Conservation (phyloP, 1,139 yeast species). For the Sugiyamaella grinbergsii region DNA sequence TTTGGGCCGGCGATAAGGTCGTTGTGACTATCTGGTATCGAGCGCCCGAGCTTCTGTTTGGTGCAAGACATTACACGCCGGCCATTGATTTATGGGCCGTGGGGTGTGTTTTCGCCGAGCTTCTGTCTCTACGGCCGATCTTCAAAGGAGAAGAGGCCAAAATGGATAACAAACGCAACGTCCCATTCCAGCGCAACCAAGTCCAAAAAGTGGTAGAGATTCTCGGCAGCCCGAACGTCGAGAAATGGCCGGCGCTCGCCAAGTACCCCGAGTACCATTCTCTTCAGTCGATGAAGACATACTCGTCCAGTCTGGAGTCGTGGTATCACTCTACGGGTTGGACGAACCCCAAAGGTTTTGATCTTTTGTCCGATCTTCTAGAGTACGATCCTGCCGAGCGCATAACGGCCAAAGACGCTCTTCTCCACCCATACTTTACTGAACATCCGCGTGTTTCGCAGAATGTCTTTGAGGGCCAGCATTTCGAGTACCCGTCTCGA, state of each 20-base stretch:
- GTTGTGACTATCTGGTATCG: slow-evolving; percentile 98
- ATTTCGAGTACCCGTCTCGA: slow-evolving; percentile 44
- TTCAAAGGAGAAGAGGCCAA: slow-evolving; percentile 98
- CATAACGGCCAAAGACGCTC: slow-evolving; percentile 71
- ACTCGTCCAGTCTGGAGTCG: slow-evolving; percentile 66
- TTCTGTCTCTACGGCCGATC: slow-evolving; percentile 83
- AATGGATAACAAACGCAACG: slow-evolving; percentile 86
- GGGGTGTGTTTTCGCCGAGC: slow-evolving; percentile 93
- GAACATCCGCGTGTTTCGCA: slow-evolving; percentile 66
- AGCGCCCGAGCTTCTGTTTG: slow-evolving; percentile 89
- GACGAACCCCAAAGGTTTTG: slow-evolving; percentile 65
- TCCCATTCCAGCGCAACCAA: slow-evolving; percentile 93
- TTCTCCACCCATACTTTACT: slow-evolving; percentile 73
- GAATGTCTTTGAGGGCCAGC: slow-evolving; percentile 49
- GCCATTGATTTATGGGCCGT: slow-evolving; percentile 97
- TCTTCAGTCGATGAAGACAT: slow-evolving; percentile 62
- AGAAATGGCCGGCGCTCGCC: slow-evolving; percentile 74
- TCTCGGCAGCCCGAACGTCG: slow-evolving; percentile 77
- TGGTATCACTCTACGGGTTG: slow-evolving; percentile 90
- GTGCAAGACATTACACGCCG: slow-evolving; percentile 92
- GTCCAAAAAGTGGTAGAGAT: slow-evolving; percentile 87
- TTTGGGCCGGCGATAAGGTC: slow-evolving; percentile 93
- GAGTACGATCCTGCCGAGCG: slow-evolving; percentile 85
- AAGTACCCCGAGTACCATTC: slow-evolving; percentile 85
- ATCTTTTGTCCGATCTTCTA: slow-evolving; percentile 62